These are phyloP conservation scores for Avena sativa DNA, from an alignment of 176 grass and related monocot genomes.

Conservation along the genomic window DNA sequence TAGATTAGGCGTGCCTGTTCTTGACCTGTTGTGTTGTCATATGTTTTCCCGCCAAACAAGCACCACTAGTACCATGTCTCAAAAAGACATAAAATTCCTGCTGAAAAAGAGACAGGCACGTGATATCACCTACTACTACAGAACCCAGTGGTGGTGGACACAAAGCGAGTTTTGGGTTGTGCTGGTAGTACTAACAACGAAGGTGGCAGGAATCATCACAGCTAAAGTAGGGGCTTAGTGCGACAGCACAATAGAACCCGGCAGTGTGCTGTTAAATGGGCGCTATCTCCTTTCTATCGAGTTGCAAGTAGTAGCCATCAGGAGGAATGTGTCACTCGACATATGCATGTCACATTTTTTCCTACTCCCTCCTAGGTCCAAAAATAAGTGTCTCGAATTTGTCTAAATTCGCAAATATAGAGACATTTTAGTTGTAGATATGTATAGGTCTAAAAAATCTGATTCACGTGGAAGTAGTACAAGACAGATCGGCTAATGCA, in stretches of 20 bases:
- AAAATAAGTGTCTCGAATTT: no score
- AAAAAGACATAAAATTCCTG: background rate
- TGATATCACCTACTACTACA: slow-evolving; percentile 22
- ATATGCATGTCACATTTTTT: no score
- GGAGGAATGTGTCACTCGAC: slow-evolving; percentile 9
- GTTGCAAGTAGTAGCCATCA: background rate
- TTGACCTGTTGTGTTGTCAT: background rate
- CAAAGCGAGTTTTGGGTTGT: background rate
- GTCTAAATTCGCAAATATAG: no score
- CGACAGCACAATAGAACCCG: slow-evolving; percentile 19
- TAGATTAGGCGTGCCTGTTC: background rate
- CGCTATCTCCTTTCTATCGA: background rate
- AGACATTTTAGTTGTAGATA: no score
- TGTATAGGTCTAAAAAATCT: no score
- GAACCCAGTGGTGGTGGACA: slow-evolving; percentile 1
- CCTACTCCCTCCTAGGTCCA: no score
- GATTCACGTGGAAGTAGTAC: background rate
- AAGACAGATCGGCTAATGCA: background rate
- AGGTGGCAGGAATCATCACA: slow-evolving; percentile 36
- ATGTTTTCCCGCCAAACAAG: background rate
- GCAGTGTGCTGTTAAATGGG: slow-evolving; percentile 34
- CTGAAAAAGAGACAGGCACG: background rate
- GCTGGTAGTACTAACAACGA: background rate
- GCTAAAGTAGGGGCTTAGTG: slow-evolving; percentile 3
- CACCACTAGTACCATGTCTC: background rate